Evolutionary conservation across 1,284 basidiomycete genomes (phyloP), one percentile per base, ranked within the genome.

Genomic region (Marasmius tenuissimus): DNA sequence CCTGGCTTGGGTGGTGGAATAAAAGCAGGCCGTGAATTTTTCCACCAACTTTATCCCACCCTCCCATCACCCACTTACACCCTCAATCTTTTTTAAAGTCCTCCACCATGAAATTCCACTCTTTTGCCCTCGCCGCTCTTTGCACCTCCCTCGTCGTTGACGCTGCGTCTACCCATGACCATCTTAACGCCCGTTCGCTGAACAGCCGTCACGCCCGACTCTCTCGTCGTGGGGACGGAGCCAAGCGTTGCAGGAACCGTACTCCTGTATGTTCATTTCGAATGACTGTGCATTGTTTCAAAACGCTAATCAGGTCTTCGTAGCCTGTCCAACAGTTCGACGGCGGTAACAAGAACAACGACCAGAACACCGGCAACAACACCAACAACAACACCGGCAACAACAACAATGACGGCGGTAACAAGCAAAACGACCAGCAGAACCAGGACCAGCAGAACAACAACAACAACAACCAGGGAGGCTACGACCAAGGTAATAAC

Each of bases 111-210:
- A 81, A 74, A 73, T 51, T 73, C 57, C 64, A 71, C 45, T 67
- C 75, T 59, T 66, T 76, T 60, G 50, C 76, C 42, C 60, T 86
- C 60, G 68, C 76, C 61, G 62, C 79, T 62, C 70, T 85, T 63
- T 70, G 76, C 60, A 73, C 77, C 47, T 65, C 76, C 63, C 69
- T 78, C 58, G 65, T 75, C 40, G 78, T 74, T 52, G 70, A 76
- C 39, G 82, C 81, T 20, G 71, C 75, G 62, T 67, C 65, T 59
- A 63, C 69, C 59, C 76, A 34, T 40, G 56, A 80, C 47, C 74
- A 72, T 54, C 60, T 78, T 42, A 69, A 72, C 33, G 69, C 70
- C 16, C 45, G 45, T 20, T 18, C 45, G 16, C n/a, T 47, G 45
- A 47, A 47, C 45, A 18, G n/a, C 58, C 77, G 75, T 54, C 52